Evolutionary conservation across 2,329 filamentous ascomycete genomes (phyloP), one percentile per base, ranked within the genome.

Genomic region (Thelonectria discophora): DNA sequence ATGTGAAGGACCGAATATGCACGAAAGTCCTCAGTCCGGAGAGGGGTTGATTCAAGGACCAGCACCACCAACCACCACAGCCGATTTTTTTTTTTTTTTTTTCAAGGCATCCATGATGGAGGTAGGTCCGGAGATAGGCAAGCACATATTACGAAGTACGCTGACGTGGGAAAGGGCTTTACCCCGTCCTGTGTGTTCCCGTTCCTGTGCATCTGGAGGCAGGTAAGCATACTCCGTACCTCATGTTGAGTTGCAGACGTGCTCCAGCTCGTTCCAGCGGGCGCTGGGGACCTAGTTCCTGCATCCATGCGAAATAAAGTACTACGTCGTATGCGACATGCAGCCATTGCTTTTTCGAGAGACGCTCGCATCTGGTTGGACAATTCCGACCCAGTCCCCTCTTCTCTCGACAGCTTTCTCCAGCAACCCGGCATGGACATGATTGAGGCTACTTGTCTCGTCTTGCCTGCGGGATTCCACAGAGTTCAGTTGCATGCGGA

Each of bases 311-410:
- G 62, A 70, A 58, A 32, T 52, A 52, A 56, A 43, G 52, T 52
- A 56, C 58, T 52, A 52, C 58, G 58, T 64, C 58, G 58, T 59
- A 67, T 70, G 55, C 49, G 56, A 71, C 63, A 68, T 62, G 54
- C 60, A 63, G 54, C 60, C 62, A 57, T 66, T 68, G 69, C 69
- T 69, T 63, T 63, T 65, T 69, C 53, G 21, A 55, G 59, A 66
- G 58, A 66, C 51, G 17, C 46, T 59, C 51, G 50, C 61, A 52
- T 55, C 65, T 73, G 70, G 70, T 73, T 73, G 69, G 72, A 63
- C 65, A 73, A 73, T 72, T 52, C 46, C 53, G 32, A 55, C 48
- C 50, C 59, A 56, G 65, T 71, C 60, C 69, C 66, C 69, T 66
- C 68, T 62, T 63, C 60, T 67, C 61, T 68, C 60, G 60, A 65